Evolutionary conservation across 129 eudicot genomes (phyloP), one percentile per base, ranked within the genome.

Genomic region (Flaveria bidentis): DNA sequence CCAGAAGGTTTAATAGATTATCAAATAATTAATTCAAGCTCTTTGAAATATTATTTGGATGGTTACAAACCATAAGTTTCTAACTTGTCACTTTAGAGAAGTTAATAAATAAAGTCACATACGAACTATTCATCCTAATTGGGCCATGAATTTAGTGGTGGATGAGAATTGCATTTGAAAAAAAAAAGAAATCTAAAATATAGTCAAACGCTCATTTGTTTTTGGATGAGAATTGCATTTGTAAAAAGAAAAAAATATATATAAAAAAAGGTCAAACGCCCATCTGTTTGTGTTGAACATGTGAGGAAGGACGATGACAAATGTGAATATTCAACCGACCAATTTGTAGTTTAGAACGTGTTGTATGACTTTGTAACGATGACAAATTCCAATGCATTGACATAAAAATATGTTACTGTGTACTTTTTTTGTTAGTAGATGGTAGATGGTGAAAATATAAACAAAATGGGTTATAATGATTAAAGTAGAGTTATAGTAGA

Each of bases 191-290:
- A 26, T 78, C 70, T 70, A 39, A 49, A 71, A 36, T 46, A 62
- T 39, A 72, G 12, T 44, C 12, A 44, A 44, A 44, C 9, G 10
- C 45, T 45, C 53, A 33, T 7, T 14, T 47, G 61, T n/a, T 46
- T 61, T 67, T 72, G 67, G 83, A 72, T 79, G 73, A 79, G 51
- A 71, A 50, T 73, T 49, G n/a, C 50, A 62, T 73, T 78, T 33
- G 28, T 20, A 20, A 20, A 2, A 18, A n/a, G 2, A 28, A 28
- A 11, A 17, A 49, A 17, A 17, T 52, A 60, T 14, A 26, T 71
- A 69, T 70, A 49, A 49, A 71, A 36, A 70, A 62, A 23, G 63
- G 47, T 44, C 12, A 44, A 44, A 44, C 9, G 2, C 22, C 55
- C 53, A 33, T 3, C 20, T 47, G 61, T n/a, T 45, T 60, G 70